Base-by-base conservation (phyloP, 2,329 filamentous ascomycete species). In the Rutstroemia sp. region DNA sequence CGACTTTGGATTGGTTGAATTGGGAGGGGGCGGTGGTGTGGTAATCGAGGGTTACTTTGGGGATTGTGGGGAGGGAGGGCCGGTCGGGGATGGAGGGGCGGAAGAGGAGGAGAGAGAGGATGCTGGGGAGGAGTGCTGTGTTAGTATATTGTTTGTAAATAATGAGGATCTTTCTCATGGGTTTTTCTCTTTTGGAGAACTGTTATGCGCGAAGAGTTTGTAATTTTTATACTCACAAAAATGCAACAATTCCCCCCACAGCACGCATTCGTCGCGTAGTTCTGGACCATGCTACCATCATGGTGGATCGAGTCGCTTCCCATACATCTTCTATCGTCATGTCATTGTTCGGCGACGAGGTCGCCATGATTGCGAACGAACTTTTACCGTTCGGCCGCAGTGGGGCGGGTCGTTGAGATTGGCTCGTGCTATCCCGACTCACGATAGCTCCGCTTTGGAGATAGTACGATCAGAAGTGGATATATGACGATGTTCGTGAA, bases 1-100 rank as follows among this genome's bases (percentile, higher is more conserved):
- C 79, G 48, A 81, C 72, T 63, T 61, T 62, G 52, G 58, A 58
- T 16, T 37, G 38, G 44, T 63, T 61, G 34, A 53, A 60, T 27
- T 56, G 37, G 7, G 48, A 16, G 39, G 59, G 48, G 9, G 23
- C 4, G 0, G 9, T 41, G 18, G 47, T 23, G 47, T 44, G 37
- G 44, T 59, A 57, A 42, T 58, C 48, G 44, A 62, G 41, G 3
- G 50, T 37, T 27, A 62, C 49, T 34, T 59, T 56, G 19, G 60
- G 60, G 6, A 62, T 38, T 3, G 48, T 16, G 16, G 55, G 58
- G n/a, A 67, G 53, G 18, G 59, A 56, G 23, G 60, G 49, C 7
- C 37, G 47, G 5, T 59, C 49, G 39, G 64, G 59, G 27, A 66
- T 58, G 14, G 63, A 63, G 16, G 65, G 63, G 16, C 58, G 58